A percentile compares a stretch with the other conserved stretches of the same genome.
phyloP scores from a whole-genome alignment of 148 eudicot genomes.

The Rhododendron simsii region DNA sequence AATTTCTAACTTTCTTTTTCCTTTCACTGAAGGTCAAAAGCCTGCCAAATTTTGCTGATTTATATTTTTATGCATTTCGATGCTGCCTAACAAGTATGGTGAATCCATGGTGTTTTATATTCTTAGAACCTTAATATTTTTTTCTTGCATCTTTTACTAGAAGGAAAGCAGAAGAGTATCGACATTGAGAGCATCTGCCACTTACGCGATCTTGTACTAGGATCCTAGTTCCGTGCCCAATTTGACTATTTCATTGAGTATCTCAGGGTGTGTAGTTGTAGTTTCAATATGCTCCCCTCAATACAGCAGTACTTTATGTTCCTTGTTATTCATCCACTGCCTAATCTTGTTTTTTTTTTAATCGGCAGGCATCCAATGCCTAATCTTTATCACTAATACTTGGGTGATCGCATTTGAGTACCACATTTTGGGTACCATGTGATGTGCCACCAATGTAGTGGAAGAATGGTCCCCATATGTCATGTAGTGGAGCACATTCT shows the following conservation, averaged over 20 bases:
- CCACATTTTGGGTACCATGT: background rate
- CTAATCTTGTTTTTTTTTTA: background rate
- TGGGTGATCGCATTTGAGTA: too few species aligned
- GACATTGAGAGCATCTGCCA: slow-evolving; percentile 91
- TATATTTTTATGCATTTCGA: slow-evolving; percentile 71
- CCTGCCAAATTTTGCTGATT: slow-evolving; percentile 60
- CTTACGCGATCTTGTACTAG: slow-evolving; percentile 78
- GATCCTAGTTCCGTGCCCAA: slow-evolving; percentile 63
- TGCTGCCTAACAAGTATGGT: slow-evolving; percentile 87
- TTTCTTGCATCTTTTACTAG: slow-evolving; percentile 28
- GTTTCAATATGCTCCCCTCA: background rate
- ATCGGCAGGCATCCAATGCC: too few species aligned
- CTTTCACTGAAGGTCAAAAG: slow-evolving; percentile 53
- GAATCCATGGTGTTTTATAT: background rate
- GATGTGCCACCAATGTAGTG: background rate
- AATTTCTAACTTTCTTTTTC: slow-evolving; percentile 7
- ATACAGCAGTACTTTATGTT: background rate
- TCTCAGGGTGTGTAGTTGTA: slow-evolving; percentile 46
- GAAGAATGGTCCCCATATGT: background rate
- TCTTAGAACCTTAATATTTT: background rate
- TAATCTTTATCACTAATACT: background rate
- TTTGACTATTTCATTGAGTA: slow-evolving; percentile 70
- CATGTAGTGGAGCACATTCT: background rate
- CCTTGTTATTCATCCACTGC: background rate
- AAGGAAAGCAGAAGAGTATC: slow-evolving; percentile 92